Conservation (phyloP, 345 rosid genomes). For the Citrus sinensis region DVS_A1.0 CM039163.1:48067501-48068000, state of each 20-base stretch:
- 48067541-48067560: slow-evolving; percentile 1
- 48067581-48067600: neutral
- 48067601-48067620: neutral
- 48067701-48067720: neutral
- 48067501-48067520: neutral
- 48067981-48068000: slow-evolving; percentile 92
- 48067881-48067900: slow-evolving; percentile 87
- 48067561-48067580: neutral
- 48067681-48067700: neutral
- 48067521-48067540: neutral
- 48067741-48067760: neutral
- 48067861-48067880: slow-evolving; percentile 59
- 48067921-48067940: slow-evolving; percentile 72
- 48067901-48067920: slow-evolving; percentile 92
- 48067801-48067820: neutral
- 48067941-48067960: slow-evolving; percentile 73
- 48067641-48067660: neutral
- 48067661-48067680: neutral
- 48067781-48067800: neutral
- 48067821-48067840: neutral
- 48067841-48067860: neutral
- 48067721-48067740: neutral
- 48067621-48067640: neutral
- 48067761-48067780: neutral
- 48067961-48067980: slow-evolving; percentile 79